phyloP scores from a whole-genome alignment of 192 early-diverging fungal genomes.

The Umbelopsis isabellina region DNA sequence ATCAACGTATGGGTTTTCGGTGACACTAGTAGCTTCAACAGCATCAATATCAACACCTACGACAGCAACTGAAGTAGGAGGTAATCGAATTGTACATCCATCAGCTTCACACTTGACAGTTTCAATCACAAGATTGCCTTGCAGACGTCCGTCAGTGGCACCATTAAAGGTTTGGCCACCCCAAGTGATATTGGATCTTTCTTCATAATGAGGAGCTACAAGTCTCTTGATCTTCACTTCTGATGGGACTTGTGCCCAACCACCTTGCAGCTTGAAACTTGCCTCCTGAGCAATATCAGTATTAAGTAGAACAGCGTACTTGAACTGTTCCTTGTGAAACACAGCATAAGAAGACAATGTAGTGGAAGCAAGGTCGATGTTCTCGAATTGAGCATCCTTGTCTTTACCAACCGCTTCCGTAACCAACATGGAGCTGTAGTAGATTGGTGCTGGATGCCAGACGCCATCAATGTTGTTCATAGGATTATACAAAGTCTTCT shows the following conservation, averaged over 20 bases:
- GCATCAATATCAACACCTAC: background rate
- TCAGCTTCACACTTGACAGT: background rate
- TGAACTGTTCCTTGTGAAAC: background rate
- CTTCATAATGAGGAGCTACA: slow-evolving; percentile 9
- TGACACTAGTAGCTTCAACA: background rate
- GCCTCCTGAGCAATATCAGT: slow-evolving; percentile 14
- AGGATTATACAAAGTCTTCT: slow-evolving; percentile 10
- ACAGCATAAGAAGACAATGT: slow-evolving; percentile 12
- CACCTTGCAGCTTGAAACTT: background rate
- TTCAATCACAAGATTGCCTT: background rate
- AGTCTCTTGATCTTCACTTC: slow-evolving; percentile 11
- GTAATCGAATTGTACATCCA: background rate
- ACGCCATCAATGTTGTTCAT: background rate
- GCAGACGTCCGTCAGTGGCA: background rate
- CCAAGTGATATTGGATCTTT: background rate
- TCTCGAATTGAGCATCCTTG: slow-evolving; percentile 6
- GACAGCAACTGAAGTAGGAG: slow-evolving; percentile 2
- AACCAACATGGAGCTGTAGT: slow-evolving; percentile 1
- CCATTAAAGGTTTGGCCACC: slow-evolving; percentile 14
- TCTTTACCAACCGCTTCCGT: slow-evolving; percentile 15
- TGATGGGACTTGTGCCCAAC: background rate
- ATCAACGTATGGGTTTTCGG: background rate
- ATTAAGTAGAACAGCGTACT: slow-evolving; percentile 12
- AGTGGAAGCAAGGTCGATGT: slow-evolving; percentile 1
- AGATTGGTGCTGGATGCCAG: slow-evolving; percentile 10